Conservation (phyloP, 805 yeast species). For the Tetrapisispora fleetii region DNA sequence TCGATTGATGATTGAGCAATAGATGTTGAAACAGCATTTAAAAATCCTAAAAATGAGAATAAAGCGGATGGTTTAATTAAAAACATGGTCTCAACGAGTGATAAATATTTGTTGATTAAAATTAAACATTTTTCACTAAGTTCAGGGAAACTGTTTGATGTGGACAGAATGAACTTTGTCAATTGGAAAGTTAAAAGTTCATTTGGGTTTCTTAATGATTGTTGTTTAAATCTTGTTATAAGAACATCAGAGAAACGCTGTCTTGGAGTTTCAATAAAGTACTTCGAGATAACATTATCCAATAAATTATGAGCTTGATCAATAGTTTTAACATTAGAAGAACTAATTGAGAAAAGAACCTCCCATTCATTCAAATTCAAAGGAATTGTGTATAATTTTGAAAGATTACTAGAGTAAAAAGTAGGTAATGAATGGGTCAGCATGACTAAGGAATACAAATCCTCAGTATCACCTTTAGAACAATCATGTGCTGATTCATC, state of each 20-base stretch:
- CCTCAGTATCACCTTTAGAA: neutral
- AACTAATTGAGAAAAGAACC: slow-evolving; percentile 42
- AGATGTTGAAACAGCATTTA: slow-evolving; percentile 25
- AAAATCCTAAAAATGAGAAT: slow-evolving; percentile 32
- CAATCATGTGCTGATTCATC: neutral
- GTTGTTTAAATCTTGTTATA: slow-evolving; percentile 27
- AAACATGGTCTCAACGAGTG: slow-evolving; percentile 6
- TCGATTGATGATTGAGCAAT: slow-evolving; percentile 8
- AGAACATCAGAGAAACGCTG: slow-evolving; percentile 37
- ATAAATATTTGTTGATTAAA: slow-evolving; percentile 22
- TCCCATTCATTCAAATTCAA: slow-evolving; percentile 46
- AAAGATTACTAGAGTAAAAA: slow-evolving; percentile 17
- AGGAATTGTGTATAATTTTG: slow-evolving; percentile 30
- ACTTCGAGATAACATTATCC: slow-evolving; percentile 34
- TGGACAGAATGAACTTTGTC: slow-evolving; percentile 24
- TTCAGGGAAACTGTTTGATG: slow-evolving; percentile 23
- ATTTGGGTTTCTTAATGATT: slow-evolving; percentile 31
- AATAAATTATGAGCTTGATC: slow-evolving; percentile 34
- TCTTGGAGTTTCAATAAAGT: slow-evolving; percentile 41
- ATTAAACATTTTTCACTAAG: slow-evolving; percentile 11
- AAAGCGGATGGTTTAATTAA: slow-evolving; percentile 11
- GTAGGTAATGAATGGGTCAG: slow-evolving; percentile 22
- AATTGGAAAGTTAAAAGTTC: slow-evolving; percentile 31
- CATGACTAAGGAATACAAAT: slow-evolving; percentile 7
- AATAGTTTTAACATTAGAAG: slow-evolving; percentile 26